Evolutionary conservation across 1,284 basidiomycete genomes (phyloP).

Genomic region (Amylostereum chailletii): DNA sequence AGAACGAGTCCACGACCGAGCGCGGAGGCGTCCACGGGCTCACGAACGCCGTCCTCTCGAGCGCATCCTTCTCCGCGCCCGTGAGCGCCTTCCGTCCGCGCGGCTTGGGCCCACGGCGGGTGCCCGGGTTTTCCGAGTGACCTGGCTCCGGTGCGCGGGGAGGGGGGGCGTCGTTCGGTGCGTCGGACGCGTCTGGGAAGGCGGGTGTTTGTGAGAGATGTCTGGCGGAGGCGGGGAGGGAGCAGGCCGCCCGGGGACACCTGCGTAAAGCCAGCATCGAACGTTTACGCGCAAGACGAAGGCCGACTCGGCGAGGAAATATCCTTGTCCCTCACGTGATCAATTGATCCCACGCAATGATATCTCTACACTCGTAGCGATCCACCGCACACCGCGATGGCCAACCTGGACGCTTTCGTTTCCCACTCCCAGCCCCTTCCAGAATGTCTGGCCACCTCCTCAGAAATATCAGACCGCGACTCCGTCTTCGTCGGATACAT

Average conservation of each 20-base stretch:
- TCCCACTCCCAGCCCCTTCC: conserved; percentile 36
- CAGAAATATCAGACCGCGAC: conserved; percentile 62
- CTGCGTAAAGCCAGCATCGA: background rate
- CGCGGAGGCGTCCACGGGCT: conserved; percentile 27
- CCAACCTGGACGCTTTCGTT: conserved; percentile 47
- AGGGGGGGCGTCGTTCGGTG: background rate
- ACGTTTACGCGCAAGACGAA: background rate
- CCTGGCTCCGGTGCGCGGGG: background rate
- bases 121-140: background rate
- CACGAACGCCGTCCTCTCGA: conserved; percentile 23
- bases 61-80: background rate
- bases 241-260: background rate
- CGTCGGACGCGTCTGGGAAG: too few species aligned
- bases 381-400: conserved; percentile 10
- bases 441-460: conserved; percentile 48
- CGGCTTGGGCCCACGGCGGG: background rate
- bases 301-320: background rate
- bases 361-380: too few species aligned
- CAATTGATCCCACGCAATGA: background rate
- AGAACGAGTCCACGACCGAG: conserved; percentile 37
- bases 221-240: background rate
- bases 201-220: too few species aligned
- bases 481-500: conserved; percentile 60
- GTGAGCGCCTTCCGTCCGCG: background rate
- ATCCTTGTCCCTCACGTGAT: background rate